phyloP scores from a whole-genome alignment of 345 rosid genomes.

The Eutrema japonicum region DNA sequence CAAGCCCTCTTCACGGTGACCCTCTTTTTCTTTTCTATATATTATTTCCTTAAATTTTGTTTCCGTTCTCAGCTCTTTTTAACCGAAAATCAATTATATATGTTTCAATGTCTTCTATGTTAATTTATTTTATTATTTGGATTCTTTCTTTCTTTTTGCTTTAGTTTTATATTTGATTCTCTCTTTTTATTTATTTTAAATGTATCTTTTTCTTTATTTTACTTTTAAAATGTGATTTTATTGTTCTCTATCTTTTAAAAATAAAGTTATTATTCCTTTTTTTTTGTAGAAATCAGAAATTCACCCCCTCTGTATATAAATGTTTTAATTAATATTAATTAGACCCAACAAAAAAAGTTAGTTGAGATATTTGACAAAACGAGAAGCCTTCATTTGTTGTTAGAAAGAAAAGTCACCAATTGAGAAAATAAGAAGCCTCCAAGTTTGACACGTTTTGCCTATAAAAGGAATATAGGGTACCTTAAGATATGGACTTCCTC shows the following conservation, averaged over 20 bases:
- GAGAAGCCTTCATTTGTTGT: neutral
- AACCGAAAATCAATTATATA: too few relatives aligned
- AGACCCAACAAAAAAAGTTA: neutral
- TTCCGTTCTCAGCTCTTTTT: too few relatives aligned
- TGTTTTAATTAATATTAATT: neutral
- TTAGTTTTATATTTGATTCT: too few relatives aligned
- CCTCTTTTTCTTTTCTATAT: too few relatives aligned
- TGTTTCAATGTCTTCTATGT: too few relatives aligned
- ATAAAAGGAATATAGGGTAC: slow-evolving; percentile 20
- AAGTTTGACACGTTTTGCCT: slow-evolving; percentile 31
- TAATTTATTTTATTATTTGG: too few relatives aligned
- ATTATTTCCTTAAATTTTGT: neutral
- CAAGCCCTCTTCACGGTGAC: too few relatives aligned
- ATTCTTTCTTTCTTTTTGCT: too few relatives aligned
- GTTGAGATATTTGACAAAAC: slow-evolving; percentile 6
- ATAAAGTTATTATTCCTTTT: neutral
- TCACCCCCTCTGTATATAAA: neutral
- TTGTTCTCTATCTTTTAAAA: too few relatives aligned
- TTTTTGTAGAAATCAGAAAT: neutral
- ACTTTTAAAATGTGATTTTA: too few relatives aligned
- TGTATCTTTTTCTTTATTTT: too few relatives aligned
- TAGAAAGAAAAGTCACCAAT: neutral
- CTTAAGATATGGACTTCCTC: slow-evolving; percentile 21
- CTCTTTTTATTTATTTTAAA: too few relatives aligned
- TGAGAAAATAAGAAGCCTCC: slow-evolving; percentile 32